Percentiles rank a stretch among this genome's conserved stretches.
Evolutionary conservation across 257 asterid genomes (phyloP).

Genomic region (Solanum habrochaites): DNA sequence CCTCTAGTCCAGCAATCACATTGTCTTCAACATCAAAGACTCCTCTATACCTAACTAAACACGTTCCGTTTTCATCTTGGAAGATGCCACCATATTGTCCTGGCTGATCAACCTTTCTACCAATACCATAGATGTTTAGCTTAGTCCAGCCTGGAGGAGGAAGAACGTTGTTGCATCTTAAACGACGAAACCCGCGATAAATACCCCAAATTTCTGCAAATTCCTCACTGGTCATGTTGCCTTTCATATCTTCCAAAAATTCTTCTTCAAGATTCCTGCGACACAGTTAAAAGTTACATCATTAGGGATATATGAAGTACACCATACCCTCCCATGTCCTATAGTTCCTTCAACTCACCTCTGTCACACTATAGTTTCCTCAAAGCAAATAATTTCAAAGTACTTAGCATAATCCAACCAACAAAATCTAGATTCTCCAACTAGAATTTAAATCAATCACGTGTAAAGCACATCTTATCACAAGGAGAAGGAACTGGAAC

Average conservation of each 20-base stretch:
- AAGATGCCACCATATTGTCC: background rate
- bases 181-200: background rate
- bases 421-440: background rate
- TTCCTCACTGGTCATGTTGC: no score
- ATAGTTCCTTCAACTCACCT: background rate
- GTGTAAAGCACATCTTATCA: background rate
- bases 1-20: background rate
- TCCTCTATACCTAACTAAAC: background rate
- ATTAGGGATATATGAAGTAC: background rate
- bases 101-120: background rate
- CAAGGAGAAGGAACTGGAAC: background rate
- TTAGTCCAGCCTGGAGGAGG: constrained; percentile 6
- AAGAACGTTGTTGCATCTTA: background rate
- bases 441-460: background rate
- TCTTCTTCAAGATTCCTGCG: background rate
- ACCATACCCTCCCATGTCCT: background rate
- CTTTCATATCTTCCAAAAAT: background rate
- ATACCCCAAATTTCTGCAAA: background rate
- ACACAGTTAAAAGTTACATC: background rate
- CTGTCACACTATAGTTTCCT: background rate
- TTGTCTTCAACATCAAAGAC: background rate
- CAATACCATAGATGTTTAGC: background rate
- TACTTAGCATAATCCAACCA: background rate
- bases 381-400: background rate
- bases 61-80: background rate